Evolutionary conservation across 805 yeast species (phyloP).

Genomic region (Myxozyma melibiosi): DNA sequence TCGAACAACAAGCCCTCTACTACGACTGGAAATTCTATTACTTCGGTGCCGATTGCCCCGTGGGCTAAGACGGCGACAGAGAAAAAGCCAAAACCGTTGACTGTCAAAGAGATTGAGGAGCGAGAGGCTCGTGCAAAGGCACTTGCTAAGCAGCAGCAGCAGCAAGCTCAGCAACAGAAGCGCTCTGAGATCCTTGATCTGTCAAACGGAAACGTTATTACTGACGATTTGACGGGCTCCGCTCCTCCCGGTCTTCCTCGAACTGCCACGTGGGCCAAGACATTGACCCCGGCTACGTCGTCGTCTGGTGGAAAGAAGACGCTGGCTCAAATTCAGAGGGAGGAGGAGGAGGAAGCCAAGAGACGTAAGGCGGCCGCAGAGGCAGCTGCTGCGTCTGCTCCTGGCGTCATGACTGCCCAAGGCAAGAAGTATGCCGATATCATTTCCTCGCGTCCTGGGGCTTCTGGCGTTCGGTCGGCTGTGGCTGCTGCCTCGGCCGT

Average conservation of each 20-base stretch:
- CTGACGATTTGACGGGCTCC: conserved; percentile 15
- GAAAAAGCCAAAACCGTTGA: conserved; percentile 22
- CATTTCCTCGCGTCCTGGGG: conserved; percentile 11
- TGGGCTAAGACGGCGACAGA: conserved; percentile 26
- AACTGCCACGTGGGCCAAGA: conserved; percentile 37
- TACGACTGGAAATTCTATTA: conserved; percentile 8
- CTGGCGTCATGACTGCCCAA: conserved; percentile 20
- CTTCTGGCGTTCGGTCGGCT: conserved; percentile 15
- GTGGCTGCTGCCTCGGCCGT: neutral
- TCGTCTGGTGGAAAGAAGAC: conserved; percentile 39
- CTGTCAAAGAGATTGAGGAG: conserved; percentile 42
- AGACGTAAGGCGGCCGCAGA: conserved; percentile 21
- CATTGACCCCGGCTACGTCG: conserved; percentile 29
- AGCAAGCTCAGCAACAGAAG: conserved; percentile 8
- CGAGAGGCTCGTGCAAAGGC: conserved; percentile 35
- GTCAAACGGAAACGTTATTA: conserved; percentile 12
- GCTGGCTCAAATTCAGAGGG: conserved; percentile 45
- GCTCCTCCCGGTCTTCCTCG: conserved; percentile 36
- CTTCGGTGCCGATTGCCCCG: conserved; percentile 29
- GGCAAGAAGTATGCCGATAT: conserved; percentile 27
- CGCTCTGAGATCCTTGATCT: conserved; percentile 1
- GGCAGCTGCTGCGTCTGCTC: conserved; percentile 14
- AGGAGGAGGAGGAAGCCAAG: conserved; percentile 41
- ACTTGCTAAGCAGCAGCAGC: conserved; percentile 28
- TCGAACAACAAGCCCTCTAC: neutral